Conservation (phyloP, 352 stramenopile genomes). For the Phytophthora ramorum region DNA sequence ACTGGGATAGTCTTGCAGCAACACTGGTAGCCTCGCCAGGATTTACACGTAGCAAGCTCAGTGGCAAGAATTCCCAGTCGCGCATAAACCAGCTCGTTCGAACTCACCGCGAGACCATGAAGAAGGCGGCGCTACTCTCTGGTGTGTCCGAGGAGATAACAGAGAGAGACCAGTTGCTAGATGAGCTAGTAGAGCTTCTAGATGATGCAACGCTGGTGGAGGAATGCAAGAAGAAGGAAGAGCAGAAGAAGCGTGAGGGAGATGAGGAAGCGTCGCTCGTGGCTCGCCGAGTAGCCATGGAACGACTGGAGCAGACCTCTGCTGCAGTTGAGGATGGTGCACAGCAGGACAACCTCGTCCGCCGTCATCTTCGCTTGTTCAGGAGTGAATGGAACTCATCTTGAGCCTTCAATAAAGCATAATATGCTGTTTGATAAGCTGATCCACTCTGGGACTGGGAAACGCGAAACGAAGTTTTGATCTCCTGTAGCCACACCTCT, state of each 20-base stretch:
- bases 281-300: not conserved
- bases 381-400: not conserved
- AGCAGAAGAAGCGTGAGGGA: constrained; percentile 4
- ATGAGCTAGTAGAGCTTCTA: constrained; percentile 4
- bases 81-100: not conserved
- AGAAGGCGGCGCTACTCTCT: not conserved
- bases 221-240: not conserved
- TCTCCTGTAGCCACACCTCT: not conserved
- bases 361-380: not conserved
- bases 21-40: not conserved
- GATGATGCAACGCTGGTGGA: constrained; percentile 1
- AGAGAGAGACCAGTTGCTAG: not conserved
- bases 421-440: not conserved
- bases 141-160: not conserved
- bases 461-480: not conserved
- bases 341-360: not conserved
- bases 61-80: not conserved
- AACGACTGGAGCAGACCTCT: not conserved
- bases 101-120: not conserved
- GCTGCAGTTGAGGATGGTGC: no score
- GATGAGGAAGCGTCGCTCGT: not conserved
- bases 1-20: not conserved
- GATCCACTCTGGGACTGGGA: not conserved
- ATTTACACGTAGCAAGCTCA: not conserved
- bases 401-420: not conserved